Evolutionary conservation across 2,329 filamentous ascomycete genomes (phyloP).

Genomic region (Neofusicoccum sp.): DNA sequence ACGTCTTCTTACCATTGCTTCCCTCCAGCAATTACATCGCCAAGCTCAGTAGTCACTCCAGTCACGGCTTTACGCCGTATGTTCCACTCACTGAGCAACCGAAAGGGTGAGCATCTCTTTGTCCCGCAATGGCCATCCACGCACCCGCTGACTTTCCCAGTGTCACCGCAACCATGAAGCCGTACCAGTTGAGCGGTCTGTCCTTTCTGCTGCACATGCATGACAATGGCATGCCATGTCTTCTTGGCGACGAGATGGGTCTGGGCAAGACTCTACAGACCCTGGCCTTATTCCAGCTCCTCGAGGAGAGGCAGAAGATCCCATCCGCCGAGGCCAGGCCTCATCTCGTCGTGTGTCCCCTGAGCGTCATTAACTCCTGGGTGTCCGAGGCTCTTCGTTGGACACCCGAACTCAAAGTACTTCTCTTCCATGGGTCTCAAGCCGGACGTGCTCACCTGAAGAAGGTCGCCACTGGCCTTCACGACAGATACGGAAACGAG

Average conservation of each 20-base stretch:
- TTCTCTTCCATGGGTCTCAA: conserved; percentile 94
- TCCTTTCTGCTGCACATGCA: conserved; percentile 99
- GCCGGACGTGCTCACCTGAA: conserved; percentile 74
- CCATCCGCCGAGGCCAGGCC: conserved; percentile 68
- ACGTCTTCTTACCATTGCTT: conserved; percentile 48
- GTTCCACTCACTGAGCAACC: conserved; percentile 44
- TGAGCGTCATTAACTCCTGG: conserved; percentile 98
- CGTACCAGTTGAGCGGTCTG: conserved; percentile 95
- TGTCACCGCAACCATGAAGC: conserved; percentile 67
- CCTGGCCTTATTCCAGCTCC: conserved; percentile 91
- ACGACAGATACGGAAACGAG: conserved; percentile 48
- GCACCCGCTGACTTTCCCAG: conserved; percentile 22
- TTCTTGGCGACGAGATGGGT: conserved; percentile 98
- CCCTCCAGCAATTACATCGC: conserved; percentile 44
- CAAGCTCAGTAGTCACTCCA: conserved; percentile 31
- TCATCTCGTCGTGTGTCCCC: conserved; percentile 91
- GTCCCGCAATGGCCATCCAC: too few relatives aligned
- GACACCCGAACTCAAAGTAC: conserved; percentile 79
- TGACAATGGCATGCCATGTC: conserved; percentile 99
- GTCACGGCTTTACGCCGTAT: conserved; percentile 38
- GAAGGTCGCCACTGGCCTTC: conserved; percentile 45
- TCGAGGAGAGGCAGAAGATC: conserved; percentile 82
- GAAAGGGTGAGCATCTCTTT: conserved; percentile 31
- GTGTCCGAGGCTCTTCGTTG: conserved; percentile 97
- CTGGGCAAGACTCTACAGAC: conserved; percentile 99